Evolutionary conservation across 305 asterid genomes (phyloP).

Genomic region (Coffea humblotiana): DNA sequence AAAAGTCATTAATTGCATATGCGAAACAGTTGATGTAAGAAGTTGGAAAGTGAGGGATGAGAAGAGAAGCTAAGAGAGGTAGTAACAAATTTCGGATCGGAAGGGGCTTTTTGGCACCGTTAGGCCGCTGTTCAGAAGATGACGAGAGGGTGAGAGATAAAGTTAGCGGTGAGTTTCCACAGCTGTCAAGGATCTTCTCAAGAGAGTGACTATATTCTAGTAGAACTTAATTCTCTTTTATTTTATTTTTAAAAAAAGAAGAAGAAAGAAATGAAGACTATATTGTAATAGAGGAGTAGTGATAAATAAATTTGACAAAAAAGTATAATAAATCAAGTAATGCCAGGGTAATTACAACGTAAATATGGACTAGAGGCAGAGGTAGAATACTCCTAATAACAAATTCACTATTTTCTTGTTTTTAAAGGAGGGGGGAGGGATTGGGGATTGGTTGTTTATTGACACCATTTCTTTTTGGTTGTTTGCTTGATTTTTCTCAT

Average conservation of each 20-base stretch:
- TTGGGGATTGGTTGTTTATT: not conserved
- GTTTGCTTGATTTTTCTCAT: not conserved
- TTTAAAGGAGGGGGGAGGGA: not conserved
- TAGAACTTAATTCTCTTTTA: not conserved
- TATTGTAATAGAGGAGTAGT: not conserved
- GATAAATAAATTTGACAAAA: not conserved
- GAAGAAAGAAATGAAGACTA: not conserved
- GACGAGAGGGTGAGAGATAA: conserved; percentile 46
- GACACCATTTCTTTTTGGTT: not conserved
- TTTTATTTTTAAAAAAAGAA: not conserved
- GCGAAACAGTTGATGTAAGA: conserved; percentile 8
- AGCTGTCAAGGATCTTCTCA: conserved; percentile 11
- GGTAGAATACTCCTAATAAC: not conserved
- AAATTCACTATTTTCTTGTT: not conserved
- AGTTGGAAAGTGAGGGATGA: not conserved
- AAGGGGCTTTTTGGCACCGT: conserved; percentile 53
- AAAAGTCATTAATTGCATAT: conserved; percentile 12
- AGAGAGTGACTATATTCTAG: not conserved
- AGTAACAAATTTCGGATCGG: conserved; percentile 16
- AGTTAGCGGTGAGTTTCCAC: conserved; percentile 43
- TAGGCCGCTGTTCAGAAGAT: conserved; percentile 51
- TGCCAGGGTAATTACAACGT: not conserved
- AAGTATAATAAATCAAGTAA: not conserved
- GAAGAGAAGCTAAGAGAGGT: conserved; percentile 7
- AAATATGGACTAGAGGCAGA: not conserved